These are phyloP conservation scores for Populus hybrid DNA, from an alignment of 441 rosid species.

Conservation along the genomic window DNA sequence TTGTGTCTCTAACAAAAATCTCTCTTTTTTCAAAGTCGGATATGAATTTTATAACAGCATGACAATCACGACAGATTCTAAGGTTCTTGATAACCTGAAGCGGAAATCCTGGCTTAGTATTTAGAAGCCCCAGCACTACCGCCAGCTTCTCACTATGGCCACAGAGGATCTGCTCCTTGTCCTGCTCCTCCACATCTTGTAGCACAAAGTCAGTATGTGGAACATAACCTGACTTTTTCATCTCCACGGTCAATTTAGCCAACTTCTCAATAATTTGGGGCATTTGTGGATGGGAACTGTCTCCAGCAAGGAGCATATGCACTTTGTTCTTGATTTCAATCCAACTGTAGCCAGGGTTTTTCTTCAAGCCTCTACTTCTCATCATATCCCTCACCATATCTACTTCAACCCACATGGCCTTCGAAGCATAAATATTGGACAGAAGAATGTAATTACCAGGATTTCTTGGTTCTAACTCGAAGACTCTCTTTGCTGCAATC, in stretches of 20 bases:
- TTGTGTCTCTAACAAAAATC: too few species aligned
- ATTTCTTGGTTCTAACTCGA: slow-evolving; percentile 44
- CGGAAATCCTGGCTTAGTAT: slow-evolving; percentile 46
- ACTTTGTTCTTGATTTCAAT: slow-evolving; percentile 47
- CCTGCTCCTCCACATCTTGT: slow-evolving; percentile 65
- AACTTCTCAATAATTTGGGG: slow-evolving; percentile 44
- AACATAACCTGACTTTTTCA: slow-evolving; percentile 40
- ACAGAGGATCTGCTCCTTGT: slow-evolving; percentile 51
- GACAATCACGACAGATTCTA: slow-evolving; percentile 64
- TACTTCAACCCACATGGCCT: slow-evolving; percentile 50
- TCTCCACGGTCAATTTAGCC: slow-evolving; percentile 37
- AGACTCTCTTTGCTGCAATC: slow-evolving; percentile 47
- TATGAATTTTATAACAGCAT: slow-evolving; percentile 49
- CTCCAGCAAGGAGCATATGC: slow-evolving; percentile 59
- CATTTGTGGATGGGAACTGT: slow-evolving; percentile 48
- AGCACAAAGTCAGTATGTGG: slow-evolving; percentile 46
- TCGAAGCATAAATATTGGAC: slow-evolving; percentile 57
- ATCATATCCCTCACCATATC: slow-evolving; percentile 44
- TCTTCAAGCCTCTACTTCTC: slow-evolving; percentile 46
- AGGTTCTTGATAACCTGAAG: slow-evolving; percentile 62
- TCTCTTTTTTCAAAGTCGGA: slow-evolving; percentile 22
- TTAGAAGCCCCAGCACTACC: slow-evolving; percentile 51
- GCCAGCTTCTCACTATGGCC: slow-evolving; percentile 67
- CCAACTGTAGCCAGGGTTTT: slow-evolving; percentile 72
- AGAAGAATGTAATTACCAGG: slow-evolving; percentile 56